Evolutionary conservation across 2,329 filamentous ascomycete genomes (phyloP), one percentile per base, ranked within the genome.

Genomic region (Botrytis byssoidea): DNA sequence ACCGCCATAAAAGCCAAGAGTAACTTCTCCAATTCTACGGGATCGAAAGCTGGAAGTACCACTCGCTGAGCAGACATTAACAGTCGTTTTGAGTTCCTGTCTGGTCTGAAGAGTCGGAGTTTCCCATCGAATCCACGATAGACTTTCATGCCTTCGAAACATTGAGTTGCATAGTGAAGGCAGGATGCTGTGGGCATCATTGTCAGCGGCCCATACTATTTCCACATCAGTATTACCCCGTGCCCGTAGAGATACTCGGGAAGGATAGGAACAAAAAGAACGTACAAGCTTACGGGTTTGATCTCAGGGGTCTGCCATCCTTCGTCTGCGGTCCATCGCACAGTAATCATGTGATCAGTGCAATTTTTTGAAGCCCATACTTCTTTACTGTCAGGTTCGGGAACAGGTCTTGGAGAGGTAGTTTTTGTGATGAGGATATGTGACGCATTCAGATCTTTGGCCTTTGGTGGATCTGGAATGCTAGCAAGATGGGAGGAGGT

Each of bases 341-440:
- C 90, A 66, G 89, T 90, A 78, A 95, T 85, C 93, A 97, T 74
- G 86, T 97, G 94, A 86, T 97, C 94, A 76, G 92, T 93, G 85
- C 87, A 88, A 79, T 55, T 46, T 35, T 72, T 74, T 20, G 44
- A 42, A 40, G 48, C 46, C 72, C 73, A 75, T 42, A 74, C 71
- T 57, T 75, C 74, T 46, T 67, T 70, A 5, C 70, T 74, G 25
- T 76, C 73, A 20, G 55, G 72, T 37, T 74, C 73, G 66, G 87
- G 87, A 60, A 89, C 87, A 69, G 82, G 73, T 65, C 85, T 85
- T 1, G 85, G 87, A 75, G 78, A 81, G 70, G 82, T 79, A 73
- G 85, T 87, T 76, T 83, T 82, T 74, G 82, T 86, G 83, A 87
- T 86, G 71, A 81, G 86, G 79, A 91, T 84, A 81, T 86, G 87